Base-by-base conservation (phyloP, 108 stramenopile species). In the Pseudonitzschia multistriata region DNA sequence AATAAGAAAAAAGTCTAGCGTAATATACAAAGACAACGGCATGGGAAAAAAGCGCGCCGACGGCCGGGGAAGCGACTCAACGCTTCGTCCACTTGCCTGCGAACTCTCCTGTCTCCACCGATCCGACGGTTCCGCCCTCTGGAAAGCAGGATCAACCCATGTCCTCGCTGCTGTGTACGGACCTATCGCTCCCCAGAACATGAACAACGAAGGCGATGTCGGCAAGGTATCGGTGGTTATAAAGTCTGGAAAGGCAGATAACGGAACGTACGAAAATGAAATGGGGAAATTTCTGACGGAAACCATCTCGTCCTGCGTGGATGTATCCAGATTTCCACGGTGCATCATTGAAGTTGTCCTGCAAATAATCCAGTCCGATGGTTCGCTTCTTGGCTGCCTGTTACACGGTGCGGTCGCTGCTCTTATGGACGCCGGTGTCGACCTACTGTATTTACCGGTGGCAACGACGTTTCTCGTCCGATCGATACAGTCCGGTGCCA, bases 101-200 rank as follows among this genome's bases (percentile, higher is more conserved):
- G 96, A 96, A 74, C 76, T 95, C 8, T 92, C 91, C 45, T 74
- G 72, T 81, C 76, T n/a, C 89, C 90, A 49, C 19, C 49, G 47
- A 53, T 78, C 92, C 54, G 92, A 95, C 74, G 94, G 94, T 42
- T 91, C 90, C 15, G 87, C 92, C 19, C 77, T 85, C 33, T 91
- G 91, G 70, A 81, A 80, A 66, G 79, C 81, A 11, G 94, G 96
- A 57, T 68, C 66, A 14, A 97, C 96, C 14, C 89, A 91, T 53
- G 86, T 96, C 21, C 63, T 97, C 70, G 93, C 88, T 3, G 91
- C 94, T 2, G 81, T 92, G 5, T 85, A 97, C 68, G 96, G 96
- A 7, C 96, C 96, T 2, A 73, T 89, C 3, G 93, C 90, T 34
- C 93, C 96, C 10, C 54, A 78, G 53, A 86, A 94, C 42, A 68